Base-by-base conservation (phyloP, 148 eudicot species). In the Vaccinium vitisidaea region DNA sequence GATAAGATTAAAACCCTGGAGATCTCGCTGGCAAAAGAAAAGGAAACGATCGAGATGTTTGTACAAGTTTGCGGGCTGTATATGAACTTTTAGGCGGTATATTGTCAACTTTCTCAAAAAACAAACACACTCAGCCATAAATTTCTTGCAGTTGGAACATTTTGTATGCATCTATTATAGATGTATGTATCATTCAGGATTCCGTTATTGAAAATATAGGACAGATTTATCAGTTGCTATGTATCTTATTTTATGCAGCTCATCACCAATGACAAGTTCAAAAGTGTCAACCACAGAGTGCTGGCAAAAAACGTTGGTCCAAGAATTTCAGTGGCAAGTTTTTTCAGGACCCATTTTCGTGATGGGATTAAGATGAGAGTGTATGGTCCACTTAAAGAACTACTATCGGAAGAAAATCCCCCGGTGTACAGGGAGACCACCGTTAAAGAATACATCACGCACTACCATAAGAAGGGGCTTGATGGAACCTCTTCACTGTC, bases 251-350 rank as follows among this genome's bases (percentile, higher is more conserved):
- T 55, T 46, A 15, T 30, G 48, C 88, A 91, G 94, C 89, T 92
- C 7, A 61, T 92, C 55, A 75, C 94, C 16, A 92, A 92, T 56
- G 94, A 92, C 83, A 90, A 88, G 79, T 90, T 88, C 85, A 92
- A 85, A 70, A 91, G 94, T 19, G 84, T 91, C 39, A 88, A 88
- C 67, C 94, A 92, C 63, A 87, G 93, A 77, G 93, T 89, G 25
- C 8, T 86, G 32, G 86, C 91, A 10, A 90, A 87, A 54, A 78
- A 32, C 8, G 86, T 67, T 18, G 90, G 93, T n/a, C 91, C 93
- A 10, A 88, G 93, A 88, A 53, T 90, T 7, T 92, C 92, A 8
- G 58, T 92, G 32, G 94, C 91, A 43, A 23, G 86, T 86, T 91
- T 90, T 77, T 88, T 92, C 59, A 85, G 14, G n/a, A n/a, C n/a